Evolutionary conservation across 768 basidiomycete species (phyloP).

Genomic region (Pleurotus citrinopileatus): DNA sequence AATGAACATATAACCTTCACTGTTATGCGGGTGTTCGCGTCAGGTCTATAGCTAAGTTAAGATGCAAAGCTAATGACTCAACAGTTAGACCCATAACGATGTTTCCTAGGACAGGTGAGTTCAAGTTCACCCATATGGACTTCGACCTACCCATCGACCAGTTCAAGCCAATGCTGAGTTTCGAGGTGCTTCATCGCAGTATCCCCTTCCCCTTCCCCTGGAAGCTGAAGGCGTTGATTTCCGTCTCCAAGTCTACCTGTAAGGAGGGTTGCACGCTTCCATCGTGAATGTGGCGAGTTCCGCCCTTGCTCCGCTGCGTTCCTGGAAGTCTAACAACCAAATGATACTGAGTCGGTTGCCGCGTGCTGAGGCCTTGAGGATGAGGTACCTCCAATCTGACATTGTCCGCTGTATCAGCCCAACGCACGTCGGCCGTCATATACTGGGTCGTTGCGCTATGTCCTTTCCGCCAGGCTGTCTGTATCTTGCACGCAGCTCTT

Average conservation of each 20-base stretch:
- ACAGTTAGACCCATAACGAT: constrained; percentile 64
- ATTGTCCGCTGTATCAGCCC: constrained; percentile 36
- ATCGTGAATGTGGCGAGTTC: constrained; percentile 43
- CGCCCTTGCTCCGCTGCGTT: constrained; percentile 40
- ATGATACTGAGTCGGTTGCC: neutral
- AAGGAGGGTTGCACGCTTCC: constrained; percentile 44
- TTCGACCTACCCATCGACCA: constrained; percentile 47
- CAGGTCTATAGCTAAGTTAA: too few species aligned
- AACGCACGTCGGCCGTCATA: constrained; percentile 27
- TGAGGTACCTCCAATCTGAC: constrained; percentile 37
- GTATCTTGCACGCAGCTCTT: constrained; percentile 35
- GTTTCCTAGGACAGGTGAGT: constrained; percentile 36
- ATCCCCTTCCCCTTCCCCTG: constrained; percentile 25
- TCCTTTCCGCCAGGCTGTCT: constrained; percentile 34
- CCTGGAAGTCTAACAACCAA: constrained; percentile 35
- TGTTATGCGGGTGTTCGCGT: too few species aligned
- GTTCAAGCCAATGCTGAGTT: constrained; percentile 63
- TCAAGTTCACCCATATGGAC: neutral
- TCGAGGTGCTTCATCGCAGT: constrained; percentile 47
- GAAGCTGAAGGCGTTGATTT: constrained; percentile 31
- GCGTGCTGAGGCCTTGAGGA: neutral
- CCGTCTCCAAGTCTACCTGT: constrained; percentile 40
- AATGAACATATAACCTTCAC: too few species aligned
- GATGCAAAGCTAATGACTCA: too few species aligned
- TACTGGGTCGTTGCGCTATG: constrained; percentile 23